Percentiles rank a stretch among this genome's conserved stretches.
Evolutionary conservation across 805 yeast species (phyloP).

Genomic region (Starmerella roubikii): DNA sequence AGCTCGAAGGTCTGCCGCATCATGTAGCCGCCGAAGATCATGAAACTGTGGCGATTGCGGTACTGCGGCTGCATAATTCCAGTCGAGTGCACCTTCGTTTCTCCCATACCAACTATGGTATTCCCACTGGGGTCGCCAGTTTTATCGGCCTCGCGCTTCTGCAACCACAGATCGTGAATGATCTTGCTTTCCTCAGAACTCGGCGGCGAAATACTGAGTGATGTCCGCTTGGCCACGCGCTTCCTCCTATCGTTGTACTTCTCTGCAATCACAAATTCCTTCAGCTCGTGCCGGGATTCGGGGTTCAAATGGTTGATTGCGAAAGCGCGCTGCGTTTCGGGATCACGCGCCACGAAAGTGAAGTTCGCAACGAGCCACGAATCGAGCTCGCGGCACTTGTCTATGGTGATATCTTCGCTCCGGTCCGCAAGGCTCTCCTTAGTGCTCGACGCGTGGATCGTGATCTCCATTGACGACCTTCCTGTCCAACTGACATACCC

Average conservation of each 20-base stretch:
- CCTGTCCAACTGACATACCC: conserved; percentile 96
- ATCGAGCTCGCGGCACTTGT: conserved; percentile 50
- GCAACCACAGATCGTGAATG: conserved; percentile 60
- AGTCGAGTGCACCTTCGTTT: conserved; percentile 59
- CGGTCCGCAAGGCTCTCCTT: conserved; percentile 3
- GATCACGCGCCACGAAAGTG: conserved; percentile 92
- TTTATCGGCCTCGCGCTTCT: neutral
- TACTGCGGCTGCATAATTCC: conserved; percentile 93
- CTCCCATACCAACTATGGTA: conserved; percentile 53
- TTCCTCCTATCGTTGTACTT: conserved; percentile 79
- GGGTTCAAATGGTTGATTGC: conserved; percentile 76
- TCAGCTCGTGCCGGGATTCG: conserved; percentile 59
- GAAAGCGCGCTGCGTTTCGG: conserved; percentile 78
- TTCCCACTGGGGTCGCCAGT: conserved; percentile 26
- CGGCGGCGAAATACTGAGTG: conserved; percentile 59
- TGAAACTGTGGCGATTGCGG: conserved; percentile 83
- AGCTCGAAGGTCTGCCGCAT: conserved; percentile 86
- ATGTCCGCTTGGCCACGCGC: conserved; percentile 51
- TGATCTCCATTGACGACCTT: conserved; percentile 86
- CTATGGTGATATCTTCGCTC: conserved; percentile 33
- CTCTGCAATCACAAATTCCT: conserved; percentile 78
- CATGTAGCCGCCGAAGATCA: conserved; percentile 91
- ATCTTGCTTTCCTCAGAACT: conserved; percentile 53
- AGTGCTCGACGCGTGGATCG: conserved; percentile 75
- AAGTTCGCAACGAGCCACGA: conserved; percentile 79